Evolutionary conservation across 176 grass and related monocot species (phyloP).

Genomic region (Leersia perrieri): DNA sequence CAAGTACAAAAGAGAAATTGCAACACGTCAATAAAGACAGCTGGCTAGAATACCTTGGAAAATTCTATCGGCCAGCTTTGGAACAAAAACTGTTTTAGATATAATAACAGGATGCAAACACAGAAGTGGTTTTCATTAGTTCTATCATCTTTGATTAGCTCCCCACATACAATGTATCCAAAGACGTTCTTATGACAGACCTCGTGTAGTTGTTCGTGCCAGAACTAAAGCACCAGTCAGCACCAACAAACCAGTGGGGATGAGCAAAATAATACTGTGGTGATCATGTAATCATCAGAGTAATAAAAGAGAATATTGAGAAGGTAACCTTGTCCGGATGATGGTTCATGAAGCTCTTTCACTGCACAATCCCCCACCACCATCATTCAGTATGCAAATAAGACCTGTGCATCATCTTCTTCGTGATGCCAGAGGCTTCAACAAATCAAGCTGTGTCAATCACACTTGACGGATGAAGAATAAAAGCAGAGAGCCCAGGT

Average conservation of each 20-base stretch:
- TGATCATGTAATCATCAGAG: slow-evolving; percentile 10
- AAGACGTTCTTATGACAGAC: slow-evolving; percentile 6
- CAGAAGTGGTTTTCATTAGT: slow-evolving; percentile 10
- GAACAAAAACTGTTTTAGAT: slow-evolving; percentile 16
- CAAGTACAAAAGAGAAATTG: background rate
- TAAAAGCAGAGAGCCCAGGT: background rate
- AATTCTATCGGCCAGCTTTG: background rate
- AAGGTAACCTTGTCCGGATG: slow-evolving; percentile 37
- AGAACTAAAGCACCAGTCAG: slow-evolving; percentile 14
- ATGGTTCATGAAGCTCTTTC: slow-evolving; percentile 38
- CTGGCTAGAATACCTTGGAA: background rate
- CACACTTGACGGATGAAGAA: slow-evolving; percentile 23
- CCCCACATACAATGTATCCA: slow-evolving; percentile 28
- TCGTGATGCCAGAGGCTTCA: slow-evolving; percentile 9
- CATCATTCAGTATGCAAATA: slow-evolving; percentile 26
- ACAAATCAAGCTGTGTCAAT: slow-evolving; percentile 3
- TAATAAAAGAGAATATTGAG: slow-evolving; percentile 20
- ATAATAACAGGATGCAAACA: slow-evolving; percentile 12
- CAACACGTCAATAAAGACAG: background rate
- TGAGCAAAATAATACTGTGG: slow-evolving; percentile 5
- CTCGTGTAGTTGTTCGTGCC: background rate
- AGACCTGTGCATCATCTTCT: slow-evolving; percentile 23
- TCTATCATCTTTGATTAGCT: slow-evolving; percentile 22
- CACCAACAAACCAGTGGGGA: background rate
- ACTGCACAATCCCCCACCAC: slow-evolving; percentile 23